Percentiles rank a stretch among this genome's conserved stretches.
Evolutionary conservation across 805 yeast genomes (phyloP).

Genomic region (Wickerhamiella cacticola): DNA sequence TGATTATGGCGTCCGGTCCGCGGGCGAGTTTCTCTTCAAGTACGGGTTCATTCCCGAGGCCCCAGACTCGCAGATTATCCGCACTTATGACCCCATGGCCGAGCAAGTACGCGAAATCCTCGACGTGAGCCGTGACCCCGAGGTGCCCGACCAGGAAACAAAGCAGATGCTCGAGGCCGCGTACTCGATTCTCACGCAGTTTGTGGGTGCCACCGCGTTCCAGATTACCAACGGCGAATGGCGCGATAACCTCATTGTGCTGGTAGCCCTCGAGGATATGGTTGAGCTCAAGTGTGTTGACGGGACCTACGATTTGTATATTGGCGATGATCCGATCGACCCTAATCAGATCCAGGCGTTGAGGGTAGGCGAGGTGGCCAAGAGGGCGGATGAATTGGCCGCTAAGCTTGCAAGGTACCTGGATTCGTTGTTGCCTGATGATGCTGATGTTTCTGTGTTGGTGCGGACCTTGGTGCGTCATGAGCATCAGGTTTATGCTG

Average conservation of each 20-base stretch:
- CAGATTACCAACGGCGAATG: conserved; percentile 12
- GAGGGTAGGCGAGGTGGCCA: conserved; percentile 6
- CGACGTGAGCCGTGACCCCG: conserved; percentile 18
- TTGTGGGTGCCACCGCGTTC: conserved; percentile 19
- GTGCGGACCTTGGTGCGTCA: background rate
- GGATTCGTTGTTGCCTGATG: background rate
- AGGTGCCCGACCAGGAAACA: conserved; percentile 13
- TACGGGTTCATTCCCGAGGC: conserved; percentile 31
- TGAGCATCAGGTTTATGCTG: background rate
- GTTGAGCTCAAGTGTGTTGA: conserved; percentile 18
- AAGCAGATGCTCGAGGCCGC: conserved; percentile 17
- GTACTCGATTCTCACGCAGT: conserved; percentile 22
- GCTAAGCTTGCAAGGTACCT: conserved; percentile 1
- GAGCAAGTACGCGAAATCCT: conserved; percentile 17
- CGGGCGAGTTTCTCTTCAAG: conserved; percentile 31
- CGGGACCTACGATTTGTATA: conserved; percentile 18
- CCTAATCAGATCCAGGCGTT: conserved; percentile 16
- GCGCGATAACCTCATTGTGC: conserved; percentile 22
- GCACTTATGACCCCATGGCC: conserved; percentile 19
- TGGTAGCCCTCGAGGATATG: conserved; percentile 21
- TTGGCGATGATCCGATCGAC: conserved; percentile 18
- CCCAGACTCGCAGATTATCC: conserved; percentile 11
- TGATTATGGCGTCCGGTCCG: conserved; percentile 30
- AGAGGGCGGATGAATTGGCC: conserved; percentile 9
- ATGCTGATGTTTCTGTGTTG: background rate